A percentile compares a stretch with the other conserved stretches of the same genome.
These are phyloP conservation scores for Sclerotinia subarctica DNA, from an alignment of 2,329 filamentous ascomycete genomes.

Conservation along the genomic window DNA sequence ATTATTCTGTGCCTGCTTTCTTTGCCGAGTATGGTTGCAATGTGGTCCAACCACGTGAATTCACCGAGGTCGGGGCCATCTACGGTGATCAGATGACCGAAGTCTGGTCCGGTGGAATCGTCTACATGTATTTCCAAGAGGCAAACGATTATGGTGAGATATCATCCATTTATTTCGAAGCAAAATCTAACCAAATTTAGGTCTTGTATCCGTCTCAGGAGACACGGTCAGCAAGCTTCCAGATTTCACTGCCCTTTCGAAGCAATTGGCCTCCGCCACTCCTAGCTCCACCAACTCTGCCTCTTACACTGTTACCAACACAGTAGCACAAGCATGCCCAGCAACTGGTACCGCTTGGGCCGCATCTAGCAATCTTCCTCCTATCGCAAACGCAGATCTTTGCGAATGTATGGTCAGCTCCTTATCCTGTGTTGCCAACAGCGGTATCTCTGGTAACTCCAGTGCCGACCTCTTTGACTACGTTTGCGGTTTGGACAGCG, in stretches of 20 bases:
- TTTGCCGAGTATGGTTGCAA: constrained; percentile 99
- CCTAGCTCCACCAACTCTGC: constrained; percentile 64
- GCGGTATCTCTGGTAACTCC: constrained; percentile 53
- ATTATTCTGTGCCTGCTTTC: constrained; percentile 93
- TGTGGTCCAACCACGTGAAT: constrained; percentile 63
- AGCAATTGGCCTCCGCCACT: constrained; percentile 63
- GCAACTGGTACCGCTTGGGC: constrained; percentile 62
- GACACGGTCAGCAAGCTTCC: constrained; percentile 61
- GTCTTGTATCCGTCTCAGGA: constrained; percentile 63
- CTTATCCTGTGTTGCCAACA: constrained; percentile 66
- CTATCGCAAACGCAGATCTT: constrained; percentile 71
- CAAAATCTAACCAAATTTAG: constrained; percentile 41
- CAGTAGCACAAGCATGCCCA: constrained; percentile 68
- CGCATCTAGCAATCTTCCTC: constrained; percentile 70
- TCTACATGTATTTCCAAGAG: constrained; percentile 98
- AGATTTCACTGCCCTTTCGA: constrained; percentile 72
- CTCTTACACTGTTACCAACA: constrained; percentile 73
- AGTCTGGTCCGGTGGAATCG: constrained; percentile 93
- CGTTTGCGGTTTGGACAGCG: constrained; percentile 60
- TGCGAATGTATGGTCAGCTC: constrained; percentile 83
- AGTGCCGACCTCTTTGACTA: constrained; percentile 69
- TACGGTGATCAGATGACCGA: constrained; percentile 77
- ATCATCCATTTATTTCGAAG: background rate
- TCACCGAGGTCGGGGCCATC: constrained; percentile 79
- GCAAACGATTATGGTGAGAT: constrained; percentile 75